These are phyloP conservation scores for Brassica nigra DNA, from an alignment of 345 rosid species.

Conservation along the genomic window DNA sequence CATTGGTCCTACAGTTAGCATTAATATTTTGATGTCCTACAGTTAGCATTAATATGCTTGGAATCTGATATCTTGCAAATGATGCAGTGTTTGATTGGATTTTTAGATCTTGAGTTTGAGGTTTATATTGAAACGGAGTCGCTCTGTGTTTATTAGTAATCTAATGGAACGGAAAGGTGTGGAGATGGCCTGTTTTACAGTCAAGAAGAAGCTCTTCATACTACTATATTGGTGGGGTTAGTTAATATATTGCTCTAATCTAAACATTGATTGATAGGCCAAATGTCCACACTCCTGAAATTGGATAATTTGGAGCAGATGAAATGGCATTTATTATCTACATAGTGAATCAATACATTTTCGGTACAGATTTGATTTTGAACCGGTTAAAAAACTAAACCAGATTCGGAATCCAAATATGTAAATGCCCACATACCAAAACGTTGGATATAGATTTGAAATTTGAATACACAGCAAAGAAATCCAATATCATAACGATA, in stretches of 20 bases:
- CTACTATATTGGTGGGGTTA: not conserved
- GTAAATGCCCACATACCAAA: not conserved
- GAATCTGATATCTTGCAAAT: constrained; percentile 75
- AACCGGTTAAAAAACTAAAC: not conserved
- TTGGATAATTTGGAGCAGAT: constrained; percentile 48
- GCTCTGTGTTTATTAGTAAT: not conserved
- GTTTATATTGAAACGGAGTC: not conserved
- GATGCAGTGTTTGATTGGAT: constrained; percentile 70
- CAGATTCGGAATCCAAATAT: not conserved
- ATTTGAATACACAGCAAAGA: not conserved
- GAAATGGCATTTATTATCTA: too few relatives aligned
- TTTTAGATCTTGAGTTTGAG: constrained; percentile 15
- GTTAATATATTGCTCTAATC: constrained; percentile 30
- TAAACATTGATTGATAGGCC: constrained; percentile 49
- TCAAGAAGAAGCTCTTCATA: not conserved
- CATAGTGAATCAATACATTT: not conserved
- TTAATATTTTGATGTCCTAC: not conserved
- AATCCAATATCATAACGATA: not conserved
- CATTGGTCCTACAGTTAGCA: not conserved
- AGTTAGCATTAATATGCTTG: constrained; percentile 13
- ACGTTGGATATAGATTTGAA: not conserved
- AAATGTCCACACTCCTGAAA: constrained; percentile 76
- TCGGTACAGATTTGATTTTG: not conserved
- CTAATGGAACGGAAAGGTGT: not conserved
- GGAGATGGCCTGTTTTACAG: not conserved